phyloP scores from a whole-genome alignment of 2,329 filamentous ascomycete genomes.

The Colletotrichum orchidophilum region DNA sequence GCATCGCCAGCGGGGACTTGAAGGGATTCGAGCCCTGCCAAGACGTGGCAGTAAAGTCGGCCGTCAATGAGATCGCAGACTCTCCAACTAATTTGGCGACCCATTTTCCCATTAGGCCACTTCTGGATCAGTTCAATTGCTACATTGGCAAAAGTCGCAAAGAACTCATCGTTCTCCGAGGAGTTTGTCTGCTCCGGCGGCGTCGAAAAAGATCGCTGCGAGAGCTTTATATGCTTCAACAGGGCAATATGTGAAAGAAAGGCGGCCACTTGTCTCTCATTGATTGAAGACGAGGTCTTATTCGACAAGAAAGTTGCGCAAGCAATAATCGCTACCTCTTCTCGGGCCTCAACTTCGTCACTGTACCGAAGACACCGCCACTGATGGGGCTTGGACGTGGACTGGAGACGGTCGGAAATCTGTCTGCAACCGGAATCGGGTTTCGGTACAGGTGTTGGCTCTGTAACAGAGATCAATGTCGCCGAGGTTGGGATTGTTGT shows the following conservation, averaged over 20 bases:
- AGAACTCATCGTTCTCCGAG: not conserved
- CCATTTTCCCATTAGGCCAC: not conserved
- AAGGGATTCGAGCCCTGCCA: not conserved
- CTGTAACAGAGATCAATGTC: not conserved
- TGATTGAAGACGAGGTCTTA: not conserved
- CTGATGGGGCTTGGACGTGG: not conserved
- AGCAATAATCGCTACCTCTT: not conserved
- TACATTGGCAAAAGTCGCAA: constrained; percentile 1
- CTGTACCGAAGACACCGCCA: not conserved
- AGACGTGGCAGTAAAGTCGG: not conserved
- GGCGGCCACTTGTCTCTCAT: not conserved
- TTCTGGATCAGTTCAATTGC: not conserved
- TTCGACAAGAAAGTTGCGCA: not conserved
- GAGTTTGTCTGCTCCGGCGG: no score
- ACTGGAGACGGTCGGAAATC: not conserved
- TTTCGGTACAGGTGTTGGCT: not conserved
- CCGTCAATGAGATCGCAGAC: constrained; percentile 19
- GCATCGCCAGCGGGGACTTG: not conserved
- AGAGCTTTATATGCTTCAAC: not conserved
- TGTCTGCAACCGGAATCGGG: not conserved
- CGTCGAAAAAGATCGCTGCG: not conserved
- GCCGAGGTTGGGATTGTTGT: not conserved
- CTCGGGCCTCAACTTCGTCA: not conserved
- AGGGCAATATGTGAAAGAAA: constrained; percentile 14
- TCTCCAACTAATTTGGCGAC: not conserved